Evolutionary conservation across 192 early-diverging fungal species (phyloP).

Genomic region (Coemansia sp.): DNA sequence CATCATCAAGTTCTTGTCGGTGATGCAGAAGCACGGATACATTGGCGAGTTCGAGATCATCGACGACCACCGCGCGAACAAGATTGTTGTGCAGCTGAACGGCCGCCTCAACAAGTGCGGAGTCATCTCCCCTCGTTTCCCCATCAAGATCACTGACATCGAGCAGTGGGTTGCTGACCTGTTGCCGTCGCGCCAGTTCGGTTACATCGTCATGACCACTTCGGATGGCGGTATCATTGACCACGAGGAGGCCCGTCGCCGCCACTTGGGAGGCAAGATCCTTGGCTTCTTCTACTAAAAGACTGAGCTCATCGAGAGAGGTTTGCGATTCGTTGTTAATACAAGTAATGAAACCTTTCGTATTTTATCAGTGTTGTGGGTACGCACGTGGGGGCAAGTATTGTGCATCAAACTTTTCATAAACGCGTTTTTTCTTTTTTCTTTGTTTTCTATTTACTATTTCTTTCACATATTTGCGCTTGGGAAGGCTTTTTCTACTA

Average conservation of each 20-base stretch:
- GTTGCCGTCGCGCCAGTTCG: constrained; percentile 98
- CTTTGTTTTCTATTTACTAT: background rate
- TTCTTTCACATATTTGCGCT: background rate
- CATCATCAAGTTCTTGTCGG: constrained; percentile 97
- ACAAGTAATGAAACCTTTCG: too few relatives aligned
- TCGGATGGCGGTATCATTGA: constrained; percentile 96
- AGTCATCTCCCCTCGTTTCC: constrained; percentile 98
- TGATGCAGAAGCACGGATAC: constrained; percentile 99
- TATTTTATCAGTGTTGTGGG: background rate
- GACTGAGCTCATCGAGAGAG: too few relatives aligned
- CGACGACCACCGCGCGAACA: constrained; percentile 96
- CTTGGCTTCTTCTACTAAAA: constrained; percentile 92
- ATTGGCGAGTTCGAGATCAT: constrained; percentile 99
- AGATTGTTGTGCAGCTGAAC: constrained; percentile 97
- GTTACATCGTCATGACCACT: constrained; percentile 90
- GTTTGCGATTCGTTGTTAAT: too few relatives aligned
- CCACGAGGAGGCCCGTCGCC: constrained; percentile 97
- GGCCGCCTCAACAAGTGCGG: constrained; percentile 99
- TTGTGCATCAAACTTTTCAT: constrained; percentile 32
- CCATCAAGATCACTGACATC: constrained; percentile 89
- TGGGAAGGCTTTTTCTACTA: background rate
- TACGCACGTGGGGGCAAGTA: constrained; percentile 5
- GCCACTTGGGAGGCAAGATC: constrained; percentile 97
- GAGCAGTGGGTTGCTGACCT: constrained; percentile 98
- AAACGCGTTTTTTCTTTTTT: background rate